These are phyloP conservation scores for Candida mattraensis DNA, from an alignment of 805 yeast species.

Conservation along the genomic window DNA sequence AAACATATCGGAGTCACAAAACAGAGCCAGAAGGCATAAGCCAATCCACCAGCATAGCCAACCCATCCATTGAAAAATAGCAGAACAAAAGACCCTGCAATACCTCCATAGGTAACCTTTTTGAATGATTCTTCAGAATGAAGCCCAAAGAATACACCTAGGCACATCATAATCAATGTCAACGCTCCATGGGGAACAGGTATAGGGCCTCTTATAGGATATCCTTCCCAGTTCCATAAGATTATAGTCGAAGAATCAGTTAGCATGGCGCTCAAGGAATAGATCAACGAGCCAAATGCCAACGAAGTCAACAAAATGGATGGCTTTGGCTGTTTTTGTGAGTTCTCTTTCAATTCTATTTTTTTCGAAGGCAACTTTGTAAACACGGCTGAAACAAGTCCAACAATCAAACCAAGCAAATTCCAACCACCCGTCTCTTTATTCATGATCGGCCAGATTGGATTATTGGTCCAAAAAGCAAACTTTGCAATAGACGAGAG, in stretches of 20 bases:
- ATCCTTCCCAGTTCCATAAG: conserved; percentile 98
- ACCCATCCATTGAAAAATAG: conserved; percentile 62
- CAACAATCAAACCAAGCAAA: conserved; percentile 62
- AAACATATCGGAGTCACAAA: conserved; percentile 62
- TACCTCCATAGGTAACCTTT: conserved; percentile 36
- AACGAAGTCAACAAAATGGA: conserved; percentile 51
- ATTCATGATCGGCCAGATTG: conserved; percentile 95
- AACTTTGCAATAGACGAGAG: conserved; percentile 73
- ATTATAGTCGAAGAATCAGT: conserved; percentile 84
- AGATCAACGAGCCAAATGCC: conserved; percentile 78
- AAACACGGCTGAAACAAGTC: conserved; percentile 60
- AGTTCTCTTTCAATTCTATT: neutral
- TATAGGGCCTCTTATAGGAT: conserved; percentile 79
- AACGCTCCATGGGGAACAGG: conserved; percentile 83
- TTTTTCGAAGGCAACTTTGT: conserved; percentile 37
- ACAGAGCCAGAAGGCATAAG: conserved; percentile 58
- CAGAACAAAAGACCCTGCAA: conserved; percentile 50
- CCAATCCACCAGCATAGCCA: conserved; percentile 73
- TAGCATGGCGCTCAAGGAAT: conserved; percentile 68
- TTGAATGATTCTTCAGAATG: conserved; percentile 32
- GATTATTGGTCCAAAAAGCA: conserved; percentile 81
- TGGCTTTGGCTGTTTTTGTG: conserved; percentile 30
- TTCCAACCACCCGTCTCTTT: conserved; percentile 84
- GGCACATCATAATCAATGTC: conserved; percentile 55
- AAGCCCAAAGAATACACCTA: conserved; percentile 54